Conservation (phyloP, 2,329 filamentous ascomycete species). For the Aspergillus ustus region DNA sequence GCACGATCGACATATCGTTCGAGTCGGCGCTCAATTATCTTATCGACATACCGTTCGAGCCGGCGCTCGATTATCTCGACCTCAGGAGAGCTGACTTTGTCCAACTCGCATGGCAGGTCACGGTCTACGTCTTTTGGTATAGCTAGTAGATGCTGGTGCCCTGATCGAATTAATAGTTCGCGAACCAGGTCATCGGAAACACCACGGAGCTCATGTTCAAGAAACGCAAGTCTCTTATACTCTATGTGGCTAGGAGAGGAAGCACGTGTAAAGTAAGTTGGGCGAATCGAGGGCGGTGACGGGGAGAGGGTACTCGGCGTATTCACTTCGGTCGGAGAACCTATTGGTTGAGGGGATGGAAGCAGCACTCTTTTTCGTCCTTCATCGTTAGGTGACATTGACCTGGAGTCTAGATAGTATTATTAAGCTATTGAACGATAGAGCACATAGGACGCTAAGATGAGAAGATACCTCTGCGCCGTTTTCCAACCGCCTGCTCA, state of each 20-base stretch:
- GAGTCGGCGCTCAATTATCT: constrained; percentile 18
- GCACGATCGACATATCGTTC: constrained; percentile 19
- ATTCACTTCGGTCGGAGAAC: constrained; percentile 26
- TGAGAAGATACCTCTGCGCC: constrained; percentile 25
- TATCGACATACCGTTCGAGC: constrained; percentile 22
- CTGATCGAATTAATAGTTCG: constrained; percentile 22
- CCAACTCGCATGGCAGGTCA: constrained; percentile 16
- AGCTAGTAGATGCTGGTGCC: constrained; percentile 26
- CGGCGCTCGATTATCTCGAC: constrained; percentile 19
- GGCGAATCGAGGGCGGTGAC: constrained; percentile 23
- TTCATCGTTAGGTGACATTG: constrained; percentile 19
- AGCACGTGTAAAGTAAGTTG: constrained; percentile 22
- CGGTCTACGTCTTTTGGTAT: constrained; percentile 16
- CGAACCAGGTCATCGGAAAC: constrained; percentile 23
- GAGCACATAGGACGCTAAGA: constrained; percentile 13
- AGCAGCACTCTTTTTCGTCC: constrained; percentile 21
- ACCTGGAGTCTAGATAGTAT: constrained; percentile 22
- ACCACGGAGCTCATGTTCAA: constrained; percentile 23
- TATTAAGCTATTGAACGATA: constrained; percentile 19
- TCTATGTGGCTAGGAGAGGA: constrained; percentile 17
- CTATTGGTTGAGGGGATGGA: constrained; percentile 20
- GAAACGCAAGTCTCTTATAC: constrained; percentile 17
- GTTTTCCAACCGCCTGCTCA: constrained; percentile 22
- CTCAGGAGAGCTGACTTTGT: constrained; percentile 13
- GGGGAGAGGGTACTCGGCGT: constrained; percentile 23